phyloP scores from a whole-genome alignment of 805 yeast genomes.

The Pichia manshurica region DNA sequence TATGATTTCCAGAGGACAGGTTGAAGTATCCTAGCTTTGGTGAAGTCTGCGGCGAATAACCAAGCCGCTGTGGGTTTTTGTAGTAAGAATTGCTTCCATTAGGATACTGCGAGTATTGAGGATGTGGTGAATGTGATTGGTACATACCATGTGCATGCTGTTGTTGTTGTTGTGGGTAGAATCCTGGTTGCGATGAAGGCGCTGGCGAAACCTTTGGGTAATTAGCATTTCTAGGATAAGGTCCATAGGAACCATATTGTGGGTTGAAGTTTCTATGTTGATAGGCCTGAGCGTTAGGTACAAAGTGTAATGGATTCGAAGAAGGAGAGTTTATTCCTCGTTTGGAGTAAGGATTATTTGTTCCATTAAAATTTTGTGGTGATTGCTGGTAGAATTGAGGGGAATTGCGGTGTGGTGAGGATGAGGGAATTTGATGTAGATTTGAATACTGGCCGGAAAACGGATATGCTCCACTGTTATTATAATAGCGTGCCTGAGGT shows the following conservation, averaged over 20 bases:
- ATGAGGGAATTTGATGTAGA: background rate
- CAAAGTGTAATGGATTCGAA: background rate
- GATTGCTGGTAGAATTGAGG: background rate
- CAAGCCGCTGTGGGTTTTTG: background rate
- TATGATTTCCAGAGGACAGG: background rate
- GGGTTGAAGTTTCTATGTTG: background rate
- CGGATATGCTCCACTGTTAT: too few relatives aligned
- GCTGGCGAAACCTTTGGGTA: background rate
- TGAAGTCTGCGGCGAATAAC: conserved; percentile 3
- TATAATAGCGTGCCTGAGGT: too few relatives aligned
- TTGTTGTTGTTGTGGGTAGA: background rate
- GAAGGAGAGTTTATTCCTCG: background rate
- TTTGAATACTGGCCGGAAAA: too few relatives aligned
- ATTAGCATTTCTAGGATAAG: background rate
- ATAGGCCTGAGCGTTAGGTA: background rate
- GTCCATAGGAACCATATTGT: background rate
- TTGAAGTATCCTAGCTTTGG: background rate
- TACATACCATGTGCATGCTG: background rate
- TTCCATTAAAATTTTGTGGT: background rate
- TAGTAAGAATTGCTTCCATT: background rate
- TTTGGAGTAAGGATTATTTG: background rate
- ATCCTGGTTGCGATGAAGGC: background rate
- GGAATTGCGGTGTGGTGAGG: background rate
- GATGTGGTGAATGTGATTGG: too few relatives aligned
- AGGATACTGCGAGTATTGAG: background rate